Evolutionary conservation across 306 rosid species (phyloP).

Genomic region (Urtica urens): DNA sequence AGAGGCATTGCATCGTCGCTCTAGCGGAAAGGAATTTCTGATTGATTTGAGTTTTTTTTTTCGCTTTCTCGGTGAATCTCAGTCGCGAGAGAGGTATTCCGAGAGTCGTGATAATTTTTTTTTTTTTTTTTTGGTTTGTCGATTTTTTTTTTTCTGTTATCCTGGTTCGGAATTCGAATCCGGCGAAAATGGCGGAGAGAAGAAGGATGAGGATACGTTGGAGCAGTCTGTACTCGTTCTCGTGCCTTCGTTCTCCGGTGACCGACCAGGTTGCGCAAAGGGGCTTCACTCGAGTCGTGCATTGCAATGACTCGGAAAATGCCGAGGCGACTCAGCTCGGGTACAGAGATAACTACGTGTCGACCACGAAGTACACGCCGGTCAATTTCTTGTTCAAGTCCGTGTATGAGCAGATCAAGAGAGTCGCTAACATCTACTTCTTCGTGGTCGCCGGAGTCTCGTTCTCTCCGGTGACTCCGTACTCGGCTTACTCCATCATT

Average conservation of each 20-base stretch:
- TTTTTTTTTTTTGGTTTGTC: conserved; percentile 9
- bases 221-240: conserved; percentile 57
- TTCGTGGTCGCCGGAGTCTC: conserved; percentile 76
- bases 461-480: conserved; percentile 80
- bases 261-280: conserved; percentile 58
- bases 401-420: conserved; percentile 78
- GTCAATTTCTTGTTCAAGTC: conserved; percentile 71
- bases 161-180: too few relatives aligned
- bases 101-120: conserved; percentile 15
- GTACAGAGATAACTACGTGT: conserved; percentile 63
- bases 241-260: conserved; percentile 35
- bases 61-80: conserved; percentile 1
- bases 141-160: conserved; percentile 5
- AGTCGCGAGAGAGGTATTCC: conserved; percentile 8
- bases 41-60: neutral
- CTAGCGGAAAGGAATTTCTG: neutral
- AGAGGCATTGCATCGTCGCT: neutral
- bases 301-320: conserved; percentile 53
- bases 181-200: conserved; percentile 43
- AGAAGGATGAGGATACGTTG: conserved; percentile 40
- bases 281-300: conserved; percentile 61
- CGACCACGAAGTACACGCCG: conserved; percentile 67
- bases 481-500: conserved; percentile 45
- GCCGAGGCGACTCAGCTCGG: conserved; percentile 39
- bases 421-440: conserved; percentile 88